Evolutionary conservation across 805 yeast genomes (phyloP).

Genomic region (Metschnikowia vanudenii): DNA sequence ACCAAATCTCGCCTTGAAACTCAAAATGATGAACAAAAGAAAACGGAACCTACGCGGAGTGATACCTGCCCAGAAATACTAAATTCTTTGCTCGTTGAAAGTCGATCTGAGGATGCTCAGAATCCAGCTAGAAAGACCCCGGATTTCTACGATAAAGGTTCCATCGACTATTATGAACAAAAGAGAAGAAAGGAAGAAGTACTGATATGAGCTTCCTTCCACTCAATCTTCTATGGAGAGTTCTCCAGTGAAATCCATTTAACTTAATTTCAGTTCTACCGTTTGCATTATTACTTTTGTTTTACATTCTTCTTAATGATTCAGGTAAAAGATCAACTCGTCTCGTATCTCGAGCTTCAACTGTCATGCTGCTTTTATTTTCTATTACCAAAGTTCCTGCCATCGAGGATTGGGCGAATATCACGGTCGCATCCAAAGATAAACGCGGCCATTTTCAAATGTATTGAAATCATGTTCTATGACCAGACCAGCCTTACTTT

Average conservation of each 20-base stretch:
- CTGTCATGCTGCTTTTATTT: no score
- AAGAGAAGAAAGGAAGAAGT: conserved; percentile 10
- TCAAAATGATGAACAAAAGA: background rate
- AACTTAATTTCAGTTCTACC: background rate
- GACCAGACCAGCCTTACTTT: no score
- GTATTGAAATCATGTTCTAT: no score
- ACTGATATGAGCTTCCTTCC: conserved; percentile 1
- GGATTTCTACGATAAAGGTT: conserved; percentile 6
- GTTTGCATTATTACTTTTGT: background rate
- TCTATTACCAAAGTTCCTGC: no score
- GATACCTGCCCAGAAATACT: background rate
- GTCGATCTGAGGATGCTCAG: background rate
- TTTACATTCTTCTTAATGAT: background rate
- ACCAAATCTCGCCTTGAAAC: background rate
- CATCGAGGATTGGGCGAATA: no score
- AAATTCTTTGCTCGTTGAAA: conserved; percentile 1
- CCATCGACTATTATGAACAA: conserved; percentile 7
- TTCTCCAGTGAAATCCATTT: background rate
- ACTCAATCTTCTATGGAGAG: background rate
- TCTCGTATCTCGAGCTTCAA: no score
- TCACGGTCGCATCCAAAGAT: no score
- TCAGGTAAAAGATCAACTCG: background rate
- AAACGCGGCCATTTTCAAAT: no score
- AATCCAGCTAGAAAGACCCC: background rate
- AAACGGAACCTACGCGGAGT: background rate